These are phyloP conservation scores for Rubia yunnanensis DNA, from an alignment of 257 asterid species.

Conservation along the genomic window DNA sequence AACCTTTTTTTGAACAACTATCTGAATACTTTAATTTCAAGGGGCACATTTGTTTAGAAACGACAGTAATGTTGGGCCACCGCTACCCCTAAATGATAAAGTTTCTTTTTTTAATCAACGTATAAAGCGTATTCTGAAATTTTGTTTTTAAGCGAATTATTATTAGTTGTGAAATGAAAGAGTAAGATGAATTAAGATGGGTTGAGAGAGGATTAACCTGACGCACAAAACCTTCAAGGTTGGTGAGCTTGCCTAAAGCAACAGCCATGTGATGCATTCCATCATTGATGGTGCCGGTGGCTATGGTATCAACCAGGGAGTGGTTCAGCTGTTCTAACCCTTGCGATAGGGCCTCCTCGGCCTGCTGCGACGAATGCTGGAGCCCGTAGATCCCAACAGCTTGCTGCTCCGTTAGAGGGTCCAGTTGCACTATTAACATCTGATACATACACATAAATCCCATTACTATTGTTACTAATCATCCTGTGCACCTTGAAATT, in stretches of 20 bases:
- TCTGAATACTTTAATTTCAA: neutral
- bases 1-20: too few species aligned
- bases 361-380: slow-evolving; percentile 85
- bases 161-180: too few species aligned
- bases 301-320: slow-evolving; percentile 58
- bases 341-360: slow-evolving; percentile 91
- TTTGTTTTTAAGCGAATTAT: too few species aligned
- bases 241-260: slow-evolving; percentile 72
- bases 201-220: slow-evolving; percentile 43
- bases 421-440: slow-evolving; percentile 74
- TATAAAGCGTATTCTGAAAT: too few species aligned
- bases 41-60: neutral
- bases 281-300: slow-evolving; percentile 49
- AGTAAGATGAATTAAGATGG: neutral
- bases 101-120: neutral
- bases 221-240: slow-evolving; percentile 80
- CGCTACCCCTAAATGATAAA: too few species aligned
- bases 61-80: too few species aligned
- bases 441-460: slow-evolving; percentile 6
- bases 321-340: slow-evolving; percentile 86
- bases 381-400: slow-evolving; percentile 74
- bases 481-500: too few species aligned
- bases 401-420: slow-evolving; percentile 89
- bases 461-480: too few species aligned
- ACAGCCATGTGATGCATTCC: slow-evolving; percentile 87